Percentiles rank a stretch among this genome's conserved stretches.
Conservation (phyloP, 176 grass and related monocot genomes). For the Saccharum spontaneum region DNA sequence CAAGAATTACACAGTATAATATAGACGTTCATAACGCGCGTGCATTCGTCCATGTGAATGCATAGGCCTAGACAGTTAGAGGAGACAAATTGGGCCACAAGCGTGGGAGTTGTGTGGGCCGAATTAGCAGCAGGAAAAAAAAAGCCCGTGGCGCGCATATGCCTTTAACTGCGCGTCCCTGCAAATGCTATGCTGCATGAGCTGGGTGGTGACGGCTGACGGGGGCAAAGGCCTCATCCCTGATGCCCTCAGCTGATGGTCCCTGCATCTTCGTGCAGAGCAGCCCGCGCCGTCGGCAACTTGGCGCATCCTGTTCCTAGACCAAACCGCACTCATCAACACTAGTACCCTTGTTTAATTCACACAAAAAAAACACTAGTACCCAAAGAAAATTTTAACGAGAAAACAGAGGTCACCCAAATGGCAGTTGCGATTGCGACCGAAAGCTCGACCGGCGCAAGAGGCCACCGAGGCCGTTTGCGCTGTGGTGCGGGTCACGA, state of each 20-base stretch:
- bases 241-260: background rate
- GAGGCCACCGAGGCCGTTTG: conserved; percentile 16
- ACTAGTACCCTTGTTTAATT: background rate
- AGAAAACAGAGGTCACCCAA: background rate
- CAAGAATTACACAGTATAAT: too few relatives aligned
- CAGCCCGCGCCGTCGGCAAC: background rate
- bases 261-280: background rate
- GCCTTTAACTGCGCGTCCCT: too few relatives aligned
- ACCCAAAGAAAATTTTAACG: background rate
- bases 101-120: too few relatives aligned
- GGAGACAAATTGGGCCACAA: too few relatives aligned
- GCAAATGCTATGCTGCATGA: background rate
- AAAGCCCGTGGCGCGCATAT: too few relatives aligned
- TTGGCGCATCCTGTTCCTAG: conserved; percentile 6
- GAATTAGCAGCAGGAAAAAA: too few relatives aligned
- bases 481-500: conserved; percentile 15
- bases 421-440: background rate
- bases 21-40: too few relatives aligned
- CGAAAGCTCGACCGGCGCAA: background rate
- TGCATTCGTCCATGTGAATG: too few relatives aligned
- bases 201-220: background rate
- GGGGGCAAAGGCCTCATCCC: background rate
- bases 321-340: background rate
- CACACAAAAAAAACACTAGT: too few relatives aligned
- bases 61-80: too few relatives aligned